phyloP scores from a whole-genome alignment of 2,329 filamentous ascomycete genomes.

The Bimuria novae-zelandiae region DNA sequence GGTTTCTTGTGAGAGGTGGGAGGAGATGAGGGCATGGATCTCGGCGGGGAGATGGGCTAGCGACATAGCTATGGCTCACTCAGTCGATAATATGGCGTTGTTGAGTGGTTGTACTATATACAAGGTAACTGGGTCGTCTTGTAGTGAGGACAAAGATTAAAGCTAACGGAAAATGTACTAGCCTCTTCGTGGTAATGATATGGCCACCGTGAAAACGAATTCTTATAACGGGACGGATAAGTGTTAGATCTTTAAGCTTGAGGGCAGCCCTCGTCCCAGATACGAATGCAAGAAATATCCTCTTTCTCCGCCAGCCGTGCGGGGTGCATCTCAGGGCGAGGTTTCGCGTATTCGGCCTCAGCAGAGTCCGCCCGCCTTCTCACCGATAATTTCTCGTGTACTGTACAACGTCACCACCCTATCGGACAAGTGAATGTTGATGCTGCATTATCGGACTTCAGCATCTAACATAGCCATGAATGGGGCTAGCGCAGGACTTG shows the following conservation, averaged over 20 bases:
- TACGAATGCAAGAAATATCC: not conserved
- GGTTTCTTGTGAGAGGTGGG: not conserved
- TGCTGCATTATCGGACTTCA: not conserved
- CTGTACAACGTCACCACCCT: not conserved
- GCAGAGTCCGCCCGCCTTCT: not conserved
- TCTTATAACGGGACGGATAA: not conserved
- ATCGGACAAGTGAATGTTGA: not conserved
- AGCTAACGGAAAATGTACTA: too few relatives aligned
- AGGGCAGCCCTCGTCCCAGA: not conserved
- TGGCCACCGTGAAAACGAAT: too few relatives aligned
- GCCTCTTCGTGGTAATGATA: too few relatives aligned
- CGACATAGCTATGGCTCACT: not conserved
- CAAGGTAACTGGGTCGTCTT: too few relatives aligned
- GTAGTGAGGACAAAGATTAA: too few relatives aligned
- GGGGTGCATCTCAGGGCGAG: not conserved
- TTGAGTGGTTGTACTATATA: too few relatives aligned
- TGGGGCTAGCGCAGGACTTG: not conserved
- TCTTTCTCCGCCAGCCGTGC: not conserved
- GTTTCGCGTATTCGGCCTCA: not conserved
- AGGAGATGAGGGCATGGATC: conserved; percentile 2
- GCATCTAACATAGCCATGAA: not conserved
- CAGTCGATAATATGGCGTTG: not conserved
- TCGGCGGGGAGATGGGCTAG: not conserved
- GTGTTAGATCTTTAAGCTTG: not conserved
- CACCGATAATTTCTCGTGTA: not conserved